These are phyloP conservation scores for Hypomontagnella monticulosa DNA, from an alignment of 495 filamentous ascomycete species.

Conservation along the genomic window DNA sequence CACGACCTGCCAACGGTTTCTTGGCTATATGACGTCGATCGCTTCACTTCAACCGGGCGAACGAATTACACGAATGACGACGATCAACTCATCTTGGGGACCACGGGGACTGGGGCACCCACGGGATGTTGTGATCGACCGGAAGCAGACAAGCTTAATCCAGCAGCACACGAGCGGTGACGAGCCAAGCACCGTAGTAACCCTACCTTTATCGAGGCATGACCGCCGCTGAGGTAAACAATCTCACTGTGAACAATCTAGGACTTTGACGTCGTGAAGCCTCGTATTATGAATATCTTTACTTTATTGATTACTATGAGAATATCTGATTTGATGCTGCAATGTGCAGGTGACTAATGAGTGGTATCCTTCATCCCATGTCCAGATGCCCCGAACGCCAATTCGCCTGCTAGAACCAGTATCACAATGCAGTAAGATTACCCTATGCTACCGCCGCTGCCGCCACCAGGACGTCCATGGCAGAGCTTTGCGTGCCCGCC, in stretches of 20 bases:
- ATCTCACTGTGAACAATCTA: not conserved
- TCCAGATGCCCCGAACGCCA: slow-evolving; percentile 31
- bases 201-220: slow-evolving; percentile 17
- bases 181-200: slow-evolving; percentile 15
- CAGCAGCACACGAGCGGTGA: no score
- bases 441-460: slow-evolving; percentile 61
- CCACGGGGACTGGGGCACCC: slow-evolving; percentile 9
- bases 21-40: slow-evolving; percentile 39
- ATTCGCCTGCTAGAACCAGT: slow-evolving; percentile 28
- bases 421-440: slow-evolving; percentile 8
- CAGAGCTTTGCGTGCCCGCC: slow-evolving; percentile 71
- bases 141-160: slow-evolving; percentile 19
- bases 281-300: slow-evolving; percentile 33
- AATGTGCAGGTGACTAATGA: slow-evolving; percentile 32
- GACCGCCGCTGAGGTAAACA: slow-evolving; percentile 2
- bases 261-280: slow-evolving; percentile 2
- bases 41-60: slow-evolving; percentile 21
- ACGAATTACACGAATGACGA: slow-evolving; percentile 10
- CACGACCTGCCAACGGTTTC: slow-evolving; percentile 1
- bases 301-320: slow-evolving; percentile 26
- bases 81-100: slow-evolving; percentile 24
- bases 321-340: slow-evolving; percentile 17
- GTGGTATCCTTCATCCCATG: slow-evolving; percentile 36
- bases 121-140: slow-evolving; percentile 21
- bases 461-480: slow-evolving; percentile 75